phyloP scores from a whole-genome alignment of 768 basidiomycete genomes.

The Sporobolomyces roseus region DNA sequence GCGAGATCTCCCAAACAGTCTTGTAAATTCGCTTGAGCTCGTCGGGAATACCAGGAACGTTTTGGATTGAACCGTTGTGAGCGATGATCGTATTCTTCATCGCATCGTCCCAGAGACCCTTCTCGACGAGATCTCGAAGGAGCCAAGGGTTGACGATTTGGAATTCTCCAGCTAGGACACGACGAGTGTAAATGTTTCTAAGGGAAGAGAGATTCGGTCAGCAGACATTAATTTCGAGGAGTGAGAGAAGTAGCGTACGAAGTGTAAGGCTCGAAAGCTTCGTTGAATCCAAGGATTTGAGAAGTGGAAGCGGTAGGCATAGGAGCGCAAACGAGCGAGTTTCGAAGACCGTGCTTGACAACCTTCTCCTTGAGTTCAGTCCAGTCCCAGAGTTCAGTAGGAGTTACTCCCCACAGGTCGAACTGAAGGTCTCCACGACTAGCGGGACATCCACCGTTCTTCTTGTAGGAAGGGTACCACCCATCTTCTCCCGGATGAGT shows the following conservation, averaged over 20 bases:
- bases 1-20: conserved; percentile 99
- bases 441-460: conserved; percentile 87
- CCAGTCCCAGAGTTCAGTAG: conserved; percentile 93
- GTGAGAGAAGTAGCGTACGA: conserved; percentile 54
- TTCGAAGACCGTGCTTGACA: conserved; percentile 71
- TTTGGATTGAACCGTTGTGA: conserved; percentile 62
- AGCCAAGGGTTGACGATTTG: conserved; percentile 99
- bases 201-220: too few relatives aligned
- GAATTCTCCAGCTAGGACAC: conserved; percentile 99
- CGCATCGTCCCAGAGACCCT: conserved; percentile 90
- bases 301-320: conserved; percentile 99
- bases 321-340: conserved; percentile 86
- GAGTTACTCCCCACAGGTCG: conserved; percentile 91
- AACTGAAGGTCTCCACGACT: conserved; percentile 82
- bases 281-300: conserved; percentile 96
- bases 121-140: conserved; percentile 93
- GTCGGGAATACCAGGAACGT: conserved; percentile 73
- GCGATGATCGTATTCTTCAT: conserved; percentile 99
- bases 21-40: conserved; percentile 98
- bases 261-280: conserved; percentile 98
- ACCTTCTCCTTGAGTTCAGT: conserved; percentile 77
- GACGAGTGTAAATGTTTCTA: conserved; percentile 90
- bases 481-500: conserved; percentile 40
- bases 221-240: too few relatives aligned
- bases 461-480: conserved; percentile 63